Evolutionary conservation across 2,329 filamentous ascomycete genomes (phyloP).

Genomic region (Ceratocystis colombiana): DNA sequence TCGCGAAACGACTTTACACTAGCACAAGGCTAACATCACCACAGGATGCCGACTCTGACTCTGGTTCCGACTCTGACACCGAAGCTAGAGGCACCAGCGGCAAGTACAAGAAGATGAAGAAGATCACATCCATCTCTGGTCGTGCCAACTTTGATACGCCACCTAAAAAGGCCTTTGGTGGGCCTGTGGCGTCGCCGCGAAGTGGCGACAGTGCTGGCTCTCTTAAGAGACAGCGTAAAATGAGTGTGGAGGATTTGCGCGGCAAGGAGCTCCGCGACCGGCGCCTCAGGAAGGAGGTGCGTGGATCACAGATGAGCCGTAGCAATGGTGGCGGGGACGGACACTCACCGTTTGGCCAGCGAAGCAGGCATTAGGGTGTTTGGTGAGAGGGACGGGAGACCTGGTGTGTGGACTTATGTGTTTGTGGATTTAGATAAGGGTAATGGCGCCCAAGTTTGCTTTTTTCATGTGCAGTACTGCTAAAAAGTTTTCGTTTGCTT

Average conservation of each 20-base stretch:
- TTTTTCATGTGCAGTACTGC: not conserved
- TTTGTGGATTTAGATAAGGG: not conserved
- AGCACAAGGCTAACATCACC: not conserved
- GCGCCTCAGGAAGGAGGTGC: conserved; percentile 53
- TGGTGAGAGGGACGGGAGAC: not conserved
- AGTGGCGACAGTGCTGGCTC: conserved; percentile 14
- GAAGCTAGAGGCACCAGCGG: conserved; percentile 11
- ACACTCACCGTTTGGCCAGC: conserved; percentile 19
- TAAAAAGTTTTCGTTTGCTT: not conserved
- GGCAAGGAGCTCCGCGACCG: conserved; percentile 46
- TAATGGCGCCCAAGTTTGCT: not conserved
- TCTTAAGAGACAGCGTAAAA: conserved; percentile 17
- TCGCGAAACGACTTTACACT: not conserved
- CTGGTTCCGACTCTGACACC: conserved; percentile 19
- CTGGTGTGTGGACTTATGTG: no score
- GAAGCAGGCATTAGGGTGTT: conserved; percentile 8
- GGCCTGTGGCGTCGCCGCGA: conserved; percentile 23
- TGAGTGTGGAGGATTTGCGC: conserved; percentile 14
- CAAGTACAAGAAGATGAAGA: conserved; percentile 24
- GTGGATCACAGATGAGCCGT: conserved; percentile 21
- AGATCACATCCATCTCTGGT: conserved; percentile 22
- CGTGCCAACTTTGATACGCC: conserved; percentile 17
- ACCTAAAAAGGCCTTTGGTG: conserved; percentile 17
- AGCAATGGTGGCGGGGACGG: conserved; percentile 8
- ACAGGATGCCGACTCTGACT: conserved; percentile 26